phyloP scores from a whole-genome alignment of 2,329 filamentous ascomycete genomes.

The Parastagonospora nodorum region DNA sequence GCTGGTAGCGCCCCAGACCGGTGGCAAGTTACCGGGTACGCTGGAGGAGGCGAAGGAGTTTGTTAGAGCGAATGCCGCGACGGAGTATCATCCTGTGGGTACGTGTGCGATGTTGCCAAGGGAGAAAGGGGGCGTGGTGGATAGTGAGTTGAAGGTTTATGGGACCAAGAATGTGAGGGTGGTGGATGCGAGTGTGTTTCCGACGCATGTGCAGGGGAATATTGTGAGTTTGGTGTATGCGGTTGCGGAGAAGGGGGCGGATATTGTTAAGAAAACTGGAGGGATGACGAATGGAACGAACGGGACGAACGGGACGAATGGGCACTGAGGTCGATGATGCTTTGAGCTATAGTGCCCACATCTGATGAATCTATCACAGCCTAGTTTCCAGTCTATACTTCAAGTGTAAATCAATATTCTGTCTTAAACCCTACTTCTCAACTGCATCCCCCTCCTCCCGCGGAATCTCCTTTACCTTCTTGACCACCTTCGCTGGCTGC shows the following conservation, averaged over 20 bases:
- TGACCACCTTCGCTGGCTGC: constrained; percentile 67
- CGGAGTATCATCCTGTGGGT: constrained; percentile 39
- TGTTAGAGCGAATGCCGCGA: constrained; percentile 20
- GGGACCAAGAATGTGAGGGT: constrained; percentile 37
- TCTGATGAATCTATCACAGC: too few species aligned
- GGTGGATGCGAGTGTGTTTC: constrained; percentile 36
- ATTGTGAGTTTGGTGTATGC: constrained; percentile 38
- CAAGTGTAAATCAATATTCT: too few species aligned
- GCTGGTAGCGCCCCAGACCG: constrained; percentile 1
- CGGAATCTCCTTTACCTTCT: constrained; percentile 29
- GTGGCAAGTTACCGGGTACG: constrained; percentile 12
- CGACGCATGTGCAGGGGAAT: constrained; percentile 33
- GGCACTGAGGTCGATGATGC: neutral
- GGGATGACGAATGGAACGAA: constrained; percentile 2
- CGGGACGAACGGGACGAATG: constrained; percentile 2
- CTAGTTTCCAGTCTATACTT: too few species aligned
- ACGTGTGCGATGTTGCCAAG: constrained; percentile 40
- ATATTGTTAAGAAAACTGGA: constrained; percentile 27
- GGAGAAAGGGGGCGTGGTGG: constrained; percentile 37
- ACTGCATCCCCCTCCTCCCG: constrained; percentile 9
- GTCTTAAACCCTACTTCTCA: neutral
- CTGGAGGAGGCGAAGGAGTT: constrained; percentile 31
- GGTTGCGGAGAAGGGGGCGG: constrained; percentile 38
- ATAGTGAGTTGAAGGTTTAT: constrained; percentile 31
- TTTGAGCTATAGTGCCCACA: neutral